A percentile compares a stretch with the other conserved stretches of the same genome.
phyloP scores from a whole-genome alignment of 140 eudicot species.

The Ambrosia hybrid region DNA sequence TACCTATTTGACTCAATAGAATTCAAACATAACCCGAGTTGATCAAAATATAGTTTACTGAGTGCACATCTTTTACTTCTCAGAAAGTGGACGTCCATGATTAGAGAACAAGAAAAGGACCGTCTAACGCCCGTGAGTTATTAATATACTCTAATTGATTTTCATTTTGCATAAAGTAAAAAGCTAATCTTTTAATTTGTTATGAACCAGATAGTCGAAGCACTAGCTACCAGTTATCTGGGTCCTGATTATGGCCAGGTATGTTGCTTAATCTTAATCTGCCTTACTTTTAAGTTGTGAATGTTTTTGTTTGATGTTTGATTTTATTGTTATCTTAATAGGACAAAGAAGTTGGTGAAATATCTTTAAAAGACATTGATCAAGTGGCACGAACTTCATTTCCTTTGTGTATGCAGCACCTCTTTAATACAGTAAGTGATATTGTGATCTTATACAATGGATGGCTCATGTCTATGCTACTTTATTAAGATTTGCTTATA shows the following conservation, averaged over 20 bases:
- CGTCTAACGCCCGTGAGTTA: constrained; percentile 92
- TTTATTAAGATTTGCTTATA: constrained; percentile 3
- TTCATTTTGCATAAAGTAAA: background rate
- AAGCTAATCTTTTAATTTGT: background rate
- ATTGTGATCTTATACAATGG: constrained; percentile 17
- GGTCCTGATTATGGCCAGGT: constrained; percentile 98
- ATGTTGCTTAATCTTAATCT: constrained; percentile 16
- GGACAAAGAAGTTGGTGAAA: constrained; percentile 73
- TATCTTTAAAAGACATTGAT: constrained; percentile 86
- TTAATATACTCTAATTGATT: background rate
- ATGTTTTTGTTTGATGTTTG: constrained; percentile 5
- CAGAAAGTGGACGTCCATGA: constrained; percentile 97
- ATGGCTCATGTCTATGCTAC: constrained; percentile 6
- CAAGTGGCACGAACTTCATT: constrained; percentile 84
- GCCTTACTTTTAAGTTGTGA: background rate
- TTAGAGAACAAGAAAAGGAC: constrained; percentile 88
- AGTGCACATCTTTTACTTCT: constrained; percentile 17
- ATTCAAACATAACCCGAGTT: background rate
- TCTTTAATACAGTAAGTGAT: constrained; percentile 66
- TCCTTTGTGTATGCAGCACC: constrained; percentile 96
- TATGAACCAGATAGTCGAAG: constrained; percentile 73
- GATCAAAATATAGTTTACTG: constrained; percentile 14
- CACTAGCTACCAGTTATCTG: constrained; percentile 78
- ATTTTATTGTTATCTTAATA: constrained; percentile 25
- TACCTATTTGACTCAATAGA: background rate